Evolutionary conservation across 2,329 filamentous ascomycete genomes (phyloP).

Genomic region (Apiospora arundinis): DNA sequence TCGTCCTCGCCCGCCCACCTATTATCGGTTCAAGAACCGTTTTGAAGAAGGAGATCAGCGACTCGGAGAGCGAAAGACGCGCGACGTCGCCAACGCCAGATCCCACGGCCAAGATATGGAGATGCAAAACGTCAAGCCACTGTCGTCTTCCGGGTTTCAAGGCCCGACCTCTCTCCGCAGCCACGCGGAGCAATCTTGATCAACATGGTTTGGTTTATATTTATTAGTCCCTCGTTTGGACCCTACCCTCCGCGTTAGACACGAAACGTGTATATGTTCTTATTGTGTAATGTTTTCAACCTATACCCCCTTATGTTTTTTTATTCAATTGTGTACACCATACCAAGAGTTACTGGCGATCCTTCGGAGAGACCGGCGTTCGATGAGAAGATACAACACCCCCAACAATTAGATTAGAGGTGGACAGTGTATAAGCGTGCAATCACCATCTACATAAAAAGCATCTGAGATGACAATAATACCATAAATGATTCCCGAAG

Average conservation of each 20-base stretch:
- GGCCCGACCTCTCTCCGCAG: conserved; percentile 56
- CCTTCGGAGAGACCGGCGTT: not conserved
- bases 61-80: conserved; percentile 66
- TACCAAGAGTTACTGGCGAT: conserved; percentile 5
- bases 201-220: not conserved
- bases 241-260: conserved; percentile 1
- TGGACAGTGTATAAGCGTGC: not conserved
- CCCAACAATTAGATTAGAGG: conserved; percentile 8
- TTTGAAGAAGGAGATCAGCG: conserved; percentile 86
- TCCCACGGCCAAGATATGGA: conserved; percentile 67
- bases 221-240: conserved; percentile 9
- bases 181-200: not conserved
- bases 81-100: conserved; percentile 55
- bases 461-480: conserved; percentile 11
- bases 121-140: conserved; percentile 70
- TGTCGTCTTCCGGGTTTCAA: conserved; percentile 54
- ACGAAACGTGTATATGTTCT: conserved; percentile 18
- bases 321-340: conserved; percentile 1
- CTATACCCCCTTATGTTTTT: conserved; percentile 24
- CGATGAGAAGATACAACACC: conserved; percentile 11
- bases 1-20: conserved; percentile 84
- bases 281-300: conserved; percentile 27
- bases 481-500: not conserved
- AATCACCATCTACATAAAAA: conserved; percentile 1
- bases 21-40: conserved; percentile 81